Conservation (phyloP, 768 basidiomycete genomes). For the Hericium alpestre region DNA sequence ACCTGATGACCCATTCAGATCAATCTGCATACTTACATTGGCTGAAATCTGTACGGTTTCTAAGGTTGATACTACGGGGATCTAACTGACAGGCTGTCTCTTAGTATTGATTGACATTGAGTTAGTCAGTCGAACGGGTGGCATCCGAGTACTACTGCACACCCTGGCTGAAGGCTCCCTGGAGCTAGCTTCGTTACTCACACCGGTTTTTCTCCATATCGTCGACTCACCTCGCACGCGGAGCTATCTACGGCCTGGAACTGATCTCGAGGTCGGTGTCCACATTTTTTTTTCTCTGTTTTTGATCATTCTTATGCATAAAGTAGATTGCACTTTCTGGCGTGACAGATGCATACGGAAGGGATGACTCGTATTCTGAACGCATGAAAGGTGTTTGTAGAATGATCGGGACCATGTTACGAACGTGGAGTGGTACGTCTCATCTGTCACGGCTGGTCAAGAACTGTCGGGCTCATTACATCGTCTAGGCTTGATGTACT, state of each 20-base stretch:
- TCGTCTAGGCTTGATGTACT: conserved; percentile 70
- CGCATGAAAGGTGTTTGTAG: conserved; percentile 68
- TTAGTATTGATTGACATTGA: conserved; percentile 83
- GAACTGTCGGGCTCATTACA: not conserved
- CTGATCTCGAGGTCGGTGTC: conserved; percentile 72
- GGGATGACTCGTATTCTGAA: conserved; percentile 67
- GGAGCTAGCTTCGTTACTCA: conserved; percentile 70
- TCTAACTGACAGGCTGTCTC: conserved; percentile 4
- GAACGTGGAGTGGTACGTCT: conserved; percentile 84
- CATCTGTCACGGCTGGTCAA: not conserved
- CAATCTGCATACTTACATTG: conserved; percentile 75
- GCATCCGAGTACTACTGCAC: conserved; percentile 77
- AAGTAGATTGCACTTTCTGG: conserved; percentile 73
- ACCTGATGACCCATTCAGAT: conserved; percentile 78
- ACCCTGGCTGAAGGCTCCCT: conserved; percentile 83
- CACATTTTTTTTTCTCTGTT: not conserved
- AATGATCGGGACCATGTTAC: conserved; percentile 73
- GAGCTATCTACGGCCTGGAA: conserved; percentile 64
- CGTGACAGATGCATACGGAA: conserved; percentile 88
- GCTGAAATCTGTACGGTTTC: conserved; percentile 71
- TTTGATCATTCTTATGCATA: not conserved
- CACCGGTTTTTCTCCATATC: conserved; percentile 71
- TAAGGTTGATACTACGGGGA: not conserved
- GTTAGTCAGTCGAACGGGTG: conserved; percentile 69
- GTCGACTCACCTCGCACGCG: conserved; percentile 80